Conservation (phyloP, 192 early-diverging fungal genomes). For the Pecoramyces ruminantium region DNA sequence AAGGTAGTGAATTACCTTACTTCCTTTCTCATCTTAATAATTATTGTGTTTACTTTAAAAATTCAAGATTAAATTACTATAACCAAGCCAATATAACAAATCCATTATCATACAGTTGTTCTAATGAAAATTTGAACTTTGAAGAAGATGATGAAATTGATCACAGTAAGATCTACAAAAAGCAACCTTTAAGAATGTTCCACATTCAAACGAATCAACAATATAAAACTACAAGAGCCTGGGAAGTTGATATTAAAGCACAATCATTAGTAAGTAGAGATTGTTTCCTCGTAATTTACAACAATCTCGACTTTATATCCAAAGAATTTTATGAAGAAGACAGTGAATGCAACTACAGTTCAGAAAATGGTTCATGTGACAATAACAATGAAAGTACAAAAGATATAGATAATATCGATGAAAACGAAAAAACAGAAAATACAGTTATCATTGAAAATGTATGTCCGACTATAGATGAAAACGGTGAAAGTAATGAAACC, state of each 20-base stretch:
- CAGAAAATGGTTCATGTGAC: neutral
- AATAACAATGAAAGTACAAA: neutral
- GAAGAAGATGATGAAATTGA: neutral
- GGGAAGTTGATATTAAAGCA: slow-evolving; percentile 10
- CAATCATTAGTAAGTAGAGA: slow-evolving; percentile 16
- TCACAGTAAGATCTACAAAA: neutral
- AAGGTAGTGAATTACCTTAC: neutral
- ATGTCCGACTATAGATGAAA: too few relatives aligned
- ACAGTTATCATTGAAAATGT: neutral
- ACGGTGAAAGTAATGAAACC: too few relatives aligned
- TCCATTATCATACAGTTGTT: neutral
- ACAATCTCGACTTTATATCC: neutral
- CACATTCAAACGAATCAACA: slow-evolving; percentile 26
- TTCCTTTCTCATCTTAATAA: neutral
- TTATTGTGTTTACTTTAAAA: neutral
- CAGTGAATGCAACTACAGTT: neutral
- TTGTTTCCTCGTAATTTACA: slow-evolving; percentile 20
- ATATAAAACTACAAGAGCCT: slow-evolving; percentile 21
- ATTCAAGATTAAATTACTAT: neutral
- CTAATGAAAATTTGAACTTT: neutral
- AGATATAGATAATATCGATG: neutral
- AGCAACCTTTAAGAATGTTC: slow-evolving; percentile 6
- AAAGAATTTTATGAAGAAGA: neutral
- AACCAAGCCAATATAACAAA: neutral
- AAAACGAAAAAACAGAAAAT: neutral